Evolutionary conservation across 106 monocot species (phyloP).

Genomic region (Ottelia alismoides): DNA sequence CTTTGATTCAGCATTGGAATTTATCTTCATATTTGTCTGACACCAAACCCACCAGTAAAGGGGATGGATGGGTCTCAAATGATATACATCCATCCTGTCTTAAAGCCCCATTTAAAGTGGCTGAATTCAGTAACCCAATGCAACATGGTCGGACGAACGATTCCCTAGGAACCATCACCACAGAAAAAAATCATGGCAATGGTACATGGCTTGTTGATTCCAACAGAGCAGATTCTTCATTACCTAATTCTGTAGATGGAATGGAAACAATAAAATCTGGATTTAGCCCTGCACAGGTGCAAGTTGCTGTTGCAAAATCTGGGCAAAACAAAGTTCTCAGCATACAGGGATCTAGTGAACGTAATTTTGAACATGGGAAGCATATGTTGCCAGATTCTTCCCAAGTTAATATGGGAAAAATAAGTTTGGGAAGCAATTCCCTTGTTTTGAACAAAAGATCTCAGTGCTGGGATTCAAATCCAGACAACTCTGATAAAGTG

Average conservation of each 20-base stretch:
- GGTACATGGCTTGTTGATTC: slow-evolving; percentile 20
- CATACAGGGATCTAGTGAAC: slow-evolving; percentile 23
- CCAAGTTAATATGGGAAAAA: too few relatives aligned
- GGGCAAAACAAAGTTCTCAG: slow-evolving; percentile 25
- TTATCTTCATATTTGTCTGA: slow-evolving; percentile 8
- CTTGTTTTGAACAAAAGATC: too few relatives aligned
- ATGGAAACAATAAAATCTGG: too few relatives aligned
- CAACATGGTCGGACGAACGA: slow-evolving; percentile 15
- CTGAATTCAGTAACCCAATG: slow-evolving; percentile 14
- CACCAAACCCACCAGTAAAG: slow-evolving; percentile 18
- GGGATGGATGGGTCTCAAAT: slow-evolving; percentile 33
- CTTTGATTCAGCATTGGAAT: slow-evolving; percentile 46
- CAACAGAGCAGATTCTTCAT: slow-evolving; percentile 5
- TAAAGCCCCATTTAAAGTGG: slow-evolving; percentile 6
- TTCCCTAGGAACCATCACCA: slow-evolving; percentile 6
- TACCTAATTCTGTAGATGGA: too few relatives aligned
- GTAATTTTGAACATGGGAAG: too few relatives aligned
- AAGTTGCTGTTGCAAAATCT: slow-evolving; percentile 15
- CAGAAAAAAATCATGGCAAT: slow-evolving; percentile 11
- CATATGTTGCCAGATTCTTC: slow-evolving; percentile 16
- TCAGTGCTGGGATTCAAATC: too few relatives aligned
- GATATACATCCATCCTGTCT: slow-evolving; percentile 10
- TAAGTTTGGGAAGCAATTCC: slow-evolving; percentile 27
- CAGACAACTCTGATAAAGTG: too few relatives aligned
- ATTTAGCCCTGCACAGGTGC: slow-evolving; percentile 14